phyloP scores from a whole-genome alignment of 2,329 filamentous ascomycete species.

The Fusarium bulbicola region DNA sequence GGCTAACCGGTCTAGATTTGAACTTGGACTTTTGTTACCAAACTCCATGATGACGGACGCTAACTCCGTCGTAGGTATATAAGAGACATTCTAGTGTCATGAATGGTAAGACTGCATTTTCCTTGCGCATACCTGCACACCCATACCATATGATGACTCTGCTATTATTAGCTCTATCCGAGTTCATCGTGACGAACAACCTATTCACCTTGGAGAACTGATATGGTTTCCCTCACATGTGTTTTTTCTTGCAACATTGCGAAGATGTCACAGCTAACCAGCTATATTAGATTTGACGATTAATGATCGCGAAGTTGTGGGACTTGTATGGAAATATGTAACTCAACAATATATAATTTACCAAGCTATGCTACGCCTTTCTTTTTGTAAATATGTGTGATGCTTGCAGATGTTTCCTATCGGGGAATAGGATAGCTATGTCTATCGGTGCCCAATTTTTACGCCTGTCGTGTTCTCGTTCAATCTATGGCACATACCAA shows the following conservation, averaged over 20 bases:
- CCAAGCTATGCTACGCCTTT: not conserved
- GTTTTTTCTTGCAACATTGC: slow-evolving; percentile 3
- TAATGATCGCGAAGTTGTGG: not conserved
- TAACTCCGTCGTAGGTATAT: slow-evolving; percentile 28
- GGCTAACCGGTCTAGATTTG: slow-evolving; percentile 29
- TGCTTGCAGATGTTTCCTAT: not conserved
- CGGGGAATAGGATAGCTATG: not conserved
- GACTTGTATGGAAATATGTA: not conserved
- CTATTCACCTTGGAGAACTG: slow-evolving; percentile 72
- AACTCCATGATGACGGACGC: slow-evolving; percentile 2
- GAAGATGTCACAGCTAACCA: slow-evolving; percentile 12
- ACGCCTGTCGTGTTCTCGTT: not conserved
- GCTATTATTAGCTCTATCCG: slow-evolving; percentile 56
- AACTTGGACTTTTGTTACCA: not conserved
- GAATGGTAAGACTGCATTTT: slow-evolving; percentile 22
- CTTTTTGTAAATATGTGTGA: not conserved
- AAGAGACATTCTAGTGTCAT: not conserved
- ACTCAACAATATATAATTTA: not conserved
- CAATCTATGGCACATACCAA: not conserved
- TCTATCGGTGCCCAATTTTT: not conserved
- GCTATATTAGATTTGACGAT: not conserved
- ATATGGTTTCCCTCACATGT: slow-evolving; percentile 43
- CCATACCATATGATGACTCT: slow-evolving; percentile 59
- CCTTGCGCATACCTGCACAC: not conserved
- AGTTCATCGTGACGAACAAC: slow-evolving; percentile 65